Evolutionary conservation across 1,284 basidiomycete genomes (phyloP).

Genomic region (Chalciporus sp.): DNA sequence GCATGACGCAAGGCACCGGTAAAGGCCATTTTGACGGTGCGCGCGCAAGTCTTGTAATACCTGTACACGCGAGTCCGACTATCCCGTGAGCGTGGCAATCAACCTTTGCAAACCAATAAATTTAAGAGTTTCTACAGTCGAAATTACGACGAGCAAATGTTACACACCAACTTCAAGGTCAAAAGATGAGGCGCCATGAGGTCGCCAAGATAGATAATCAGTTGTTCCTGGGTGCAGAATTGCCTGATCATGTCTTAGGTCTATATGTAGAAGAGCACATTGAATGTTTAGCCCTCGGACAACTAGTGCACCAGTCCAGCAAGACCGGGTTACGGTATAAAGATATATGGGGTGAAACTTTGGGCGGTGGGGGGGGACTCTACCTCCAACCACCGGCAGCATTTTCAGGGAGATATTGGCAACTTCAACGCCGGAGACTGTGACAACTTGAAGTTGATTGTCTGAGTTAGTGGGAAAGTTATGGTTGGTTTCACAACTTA

Average conservation of each 20-base stretch:
- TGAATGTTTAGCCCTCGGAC: no score
- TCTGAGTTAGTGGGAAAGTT: no score
- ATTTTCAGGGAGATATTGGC: no score
- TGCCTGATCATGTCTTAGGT: background rate
- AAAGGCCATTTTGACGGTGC: background rate
- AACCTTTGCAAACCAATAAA: background rate
- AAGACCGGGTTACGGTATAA: no score
- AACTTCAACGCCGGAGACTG: no score
- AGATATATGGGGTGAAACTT: no score
- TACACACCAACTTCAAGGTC: background rate
- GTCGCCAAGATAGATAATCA: no score
- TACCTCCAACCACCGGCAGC: no score
- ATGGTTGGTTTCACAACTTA: no score
- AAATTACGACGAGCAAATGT: background rate
- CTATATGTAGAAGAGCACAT: background rate
- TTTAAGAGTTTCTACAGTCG: background rate
- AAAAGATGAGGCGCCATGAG: background rate
- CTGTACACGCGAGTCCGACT: background rate
- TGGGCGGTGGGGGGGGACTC: no score
- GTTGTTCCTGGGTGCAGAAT: background rate
- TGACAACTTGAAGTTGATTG: no score
- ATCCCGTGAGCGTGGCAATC: conserved; percentile 1
- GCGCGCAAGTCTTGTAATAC: conserved; percentile 1
- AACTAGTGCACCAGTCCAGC: no score
- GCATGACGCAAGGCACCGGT: conserved; percentile 2